phyloP scores from a whole-genome alignment of 495 filamentous ascomycete genomes.

The Bacidia rubella region DNA sequence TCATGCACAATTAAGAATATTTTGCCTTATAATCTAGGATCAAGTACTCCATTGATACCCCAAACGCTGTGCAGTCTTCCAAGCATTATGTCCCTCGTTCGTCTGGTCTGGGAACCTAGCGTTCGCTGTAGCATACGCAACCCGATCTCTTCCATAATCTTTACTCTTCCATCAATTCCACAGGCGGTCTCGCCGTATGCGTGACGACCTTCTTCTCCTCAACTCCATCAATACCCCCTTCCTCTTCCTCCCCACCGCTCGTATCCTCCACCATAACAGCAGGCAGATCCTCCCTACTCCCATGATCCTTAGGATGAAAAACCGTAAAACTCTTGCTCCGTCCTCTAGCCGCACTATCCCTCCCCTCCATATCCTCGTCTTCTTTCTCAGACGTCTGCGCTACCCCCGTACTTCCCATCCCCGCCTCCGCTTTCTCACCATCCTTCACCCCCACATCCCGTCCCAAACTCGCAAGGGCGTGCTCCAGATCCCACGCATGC shows the following conservation, averaged over 20 bases:
- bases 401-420: constrained; percentile 27
- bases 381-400: constrained; percentile 27
- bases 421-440: constrained; percentile 1
- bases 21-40: too few relatives aligned
- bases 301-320: constrained; percentile 63
- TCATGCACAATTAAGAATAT: too few relatives aligned
- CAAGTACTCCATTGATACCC: too few relatives aligned
- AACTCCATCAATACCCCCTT: constrained; percentile 32
- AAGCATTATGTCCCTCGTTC: too few relatives aligned
- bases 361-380: constrained; percentile 32
- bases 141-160: neutral
- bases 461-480: constrained; percentile 58
- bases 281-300: constrained; percentile 62
- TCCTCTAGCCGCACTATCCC: constrained; percentile 19
- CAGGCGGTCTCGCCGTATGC: constrained; percentile 73
- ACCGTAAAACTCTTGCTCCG: constrained; percentile 54
- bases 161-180: constrained; percentile 67
- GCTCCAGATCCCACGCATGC: constrained; percentile 76
- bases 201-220: constrained; percentile 41
- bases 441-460: constrained; percentile 20
- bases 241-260: constrained; percentile 23
- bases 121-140: neutral
- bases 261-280: constrained; percentile 88
- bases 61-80: too few relatives aligned
- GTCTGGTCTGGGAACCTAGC: too few relatives aligned